Evolutionary conservation across 2,329 filamentous ascomycete genomes (phyloP).

Genomic region (Chaetothyriales sp.): DNA sequence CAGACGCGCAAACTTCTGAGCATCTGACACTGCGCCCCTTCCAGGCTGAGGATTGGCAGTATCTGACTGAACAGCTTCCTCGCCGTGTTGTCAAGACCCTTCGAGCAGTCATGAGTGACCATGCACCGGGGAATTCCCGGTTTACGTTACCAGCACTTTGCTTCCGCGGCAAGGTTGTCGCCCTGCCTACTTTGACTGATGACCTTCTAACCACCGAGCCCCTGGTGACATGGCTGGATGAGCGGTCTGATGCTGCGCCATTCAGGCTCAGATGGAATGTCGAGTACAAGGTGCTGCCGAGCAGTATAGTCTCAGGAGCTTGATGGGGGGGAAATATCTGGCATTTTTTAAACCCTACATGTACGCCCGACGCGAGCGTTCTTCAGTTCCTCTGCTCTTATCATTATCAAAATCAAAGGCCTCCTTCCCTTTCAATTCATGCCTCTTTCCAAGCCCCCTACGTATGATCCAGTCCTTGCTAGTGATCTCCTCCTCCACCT

Average conservation of each 20-base stretch:
- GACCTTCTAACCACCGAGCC: background rate
- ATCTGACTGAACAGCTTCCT: conserved; percentile 1
- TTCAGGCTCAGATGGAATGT: background rate
- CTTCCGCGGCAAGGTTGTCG: conserved; percentile 4
- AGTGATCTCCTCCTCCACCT: conserved; percentile 23
- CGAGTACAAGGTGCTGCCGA: conserved; percentile 1
- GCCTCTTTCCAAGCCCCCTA: conserved; percentile 24
- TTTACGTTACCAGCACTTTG: conserved; percentile 13
- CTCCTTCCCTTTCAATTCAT: conserved; percentile 11
- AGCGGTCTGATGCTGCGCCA: background rate
- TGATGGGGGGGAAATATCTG: too few relatives aligned
- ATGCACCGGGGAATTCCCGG: conserved; percentile 11
- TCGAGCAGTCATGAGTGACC: conserved; percentile 3
- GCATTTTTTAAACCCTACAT: too few relatives aligned
- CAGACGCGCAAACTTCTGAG: conserved; percentile 2
- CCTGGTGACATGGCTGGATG: background rate
- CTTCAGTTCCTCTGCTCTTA: conserved; percentile 12
- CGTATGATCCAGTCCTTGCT: conserved; percentile 30
- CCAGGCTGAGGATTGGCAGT: conserved; percentile 3
- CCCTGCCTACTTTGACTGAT: conserved; percentile 11
- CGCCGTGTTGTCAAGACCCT: conserved; percentile 1
- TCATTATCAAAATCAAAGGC: conserved; percentile 17
- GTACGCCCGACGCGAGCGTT: background rate
- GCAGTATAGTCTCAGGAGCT: background rate
- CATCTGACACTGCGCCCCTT: conserved; percentile 8